phyloP scores from a whole-genome alignment of 371 early-diverging fungal genomes.

The Conidiobolus incongruus region DNA sequence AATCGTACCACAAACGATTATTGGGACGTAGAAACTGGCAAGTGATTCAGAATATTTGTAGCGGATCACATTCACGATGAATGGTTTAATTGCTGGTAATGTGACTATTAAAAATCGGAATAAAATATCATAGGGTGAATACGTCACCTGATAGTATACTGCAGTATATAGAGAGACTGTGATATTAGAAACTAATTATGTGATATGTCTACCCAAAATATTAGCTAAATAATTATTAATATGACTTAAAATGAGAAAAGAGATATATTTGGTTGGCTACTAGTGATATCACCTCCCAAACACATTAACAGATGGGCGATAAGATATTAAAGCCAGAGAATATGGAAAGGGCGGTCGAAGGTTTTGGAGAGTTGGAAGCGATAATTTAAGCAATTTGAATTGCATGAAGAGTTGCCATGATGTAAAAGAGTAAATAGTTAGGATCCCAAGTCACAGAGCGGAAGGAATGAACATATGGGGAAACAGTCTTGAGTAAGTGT shows the following conservation, averaged over 20 bases:
- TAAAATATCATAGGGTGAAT: not conserved
- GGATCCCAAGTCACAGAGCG: not conserved
- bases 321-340: constrained; percentile 2
- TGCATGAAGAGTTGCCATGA: constrained; percentile 3
- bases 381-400: not conserved
- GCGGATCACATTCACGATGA: not conserved
- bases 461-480: no score
- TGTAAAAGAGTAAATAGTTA: not conserved
- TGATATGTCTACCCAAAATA: constrained; percentile 1
- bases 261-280: not conserved
- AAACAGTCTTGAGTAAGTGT: no score
- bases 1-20: constrained; percentile 2
- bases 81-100: not conserved
- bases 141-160: not conserved
- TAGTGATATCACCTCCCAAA: constrained; percentile 2
- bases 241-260: not conserved
- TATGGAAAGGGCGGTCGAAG: not conserved
- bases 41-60: not conserved
- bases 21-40: constrained; percentile 1
- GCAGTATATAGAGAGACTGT: constrained; percentile 2
- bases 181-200: constrained; percentile 1
- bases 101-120: not conserved
- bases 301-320: not conserved
- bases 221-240: not conserved
- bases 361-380: not conserved